Base-by-base conservation (phyloP, 768 basidiomycete genomes). In the Auricularia sp. region DNA sequence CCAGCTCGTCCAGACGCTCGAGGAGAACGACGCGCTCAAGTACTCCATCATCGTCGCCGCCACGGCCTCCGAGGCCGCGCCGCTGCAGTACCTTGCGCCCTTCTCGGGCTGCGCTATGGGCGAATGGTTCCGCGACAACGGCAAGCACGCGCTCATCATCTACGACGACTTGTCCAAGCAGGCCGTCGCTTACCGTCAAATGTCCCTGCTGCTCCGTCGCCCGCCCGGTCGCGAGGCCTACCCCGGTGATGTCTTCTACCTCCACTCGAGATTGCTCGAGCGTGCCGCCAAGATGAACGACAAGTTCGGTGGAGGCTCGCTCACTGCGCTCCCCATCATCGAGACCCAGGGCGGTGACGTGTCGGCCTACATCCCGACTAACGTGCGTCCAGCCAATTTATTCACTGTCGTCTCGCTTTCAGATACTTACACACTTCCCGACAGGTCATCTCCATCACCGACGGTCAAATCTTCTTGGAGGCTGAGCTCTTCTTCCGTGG, bases 311-410 rank as follows among this genome's bases (percentile, higher is more conserved):
- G 96, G 94, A 74, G 97, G 97, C 72, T 98, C 96, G 65, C 84
- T 99, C 71, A 99, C 97, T 77, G 97, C 97, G 63, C 89, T 99
- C 58, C 97, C 97, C 73, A 96, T 99, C 79, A 98, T 98, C 75
- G 97, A 98, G 83, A 98, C 97, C 72, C 97, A 99, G 81, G 95
- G 97, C 86, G 97, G 97, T 88, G 97, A 99, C 86, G 97, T 99
- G 76, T 99, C 97, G 59, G 97, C 97, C 51, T 99, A 99, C 81
- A 98, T 97, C 78, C 94, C 90, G 64, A 92, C 90, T 18, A 93
- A 94, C 77, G 89, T 91, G 66, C 65, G 87, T 77, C 63, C 67
- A 34, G 7, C 7, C 18, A 16, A 18, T 18, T 7, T 18, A 18
- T 8, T 21, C 5, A 51, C 61, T n/a, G 3, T 56, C 10, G 16